Evolutionary conservation across 148 eudicot species (phyloP), one percentile per base, ranked within the genome.

Genomic region (Euryodendron excelsum): DNA sequence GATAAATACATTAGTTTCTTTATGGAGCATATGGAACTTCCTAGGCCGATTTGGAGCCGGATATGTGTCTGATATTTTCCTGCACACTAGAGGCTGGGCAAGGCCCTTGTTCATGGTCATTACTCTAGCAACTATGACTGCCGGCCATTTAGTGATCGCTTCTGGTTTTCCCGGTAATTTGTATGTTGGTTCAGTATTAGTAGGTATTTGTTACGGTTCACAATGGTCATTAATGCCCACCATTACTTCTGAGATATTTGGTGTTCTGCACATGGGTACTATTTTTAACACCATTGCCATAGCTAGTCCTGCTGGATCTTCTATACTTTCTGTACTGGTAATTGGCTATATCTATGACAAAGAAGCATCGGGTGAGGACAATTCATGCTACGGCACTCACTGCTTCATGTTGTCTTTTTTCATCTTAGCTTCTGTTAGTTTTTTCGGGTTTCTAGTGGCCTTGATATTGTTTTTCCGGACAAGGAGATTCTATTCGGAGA

Each of bases 211-310:
- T 80, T 95, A 95, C 75, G 98, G 98, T n/a, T 86, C 94, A 9
- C 97, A 91, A 41, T 93, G 97, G 94, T 90, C 97, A 3, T 74
- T 95, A 62, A 95, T 95, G 98, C 98, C 97, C 21, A 91, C 93
- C 1, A 87, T 93, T 36, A 86, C 96, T 65, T 87, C 91, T 10
- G 97, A 95, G 83, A 89, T 95, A 41, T 95, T 89, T 41, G 97
- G 98, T 9, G 88, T 93, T 34, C 50, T 69, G 23, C 95, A 95
- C 75, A 87, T 95, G 97, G 98, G 98, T 41, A 89, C 97, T 20
- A 90, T 95, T 59, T 93, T 94, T 77, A 94, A 95, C 82, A 90
- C 96, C 45, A 95, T 95, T 48, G 91, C 94, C 0, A 76, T 86
- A 30, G 96, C 96, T 45, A 93, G 97, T 61, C 98, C 97, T 15